Percentiles rank a stretch among this genome's conserved stretches.
Conservation (phyloP, 129 eudicot species). For the Flaveria brownii region DNA sequence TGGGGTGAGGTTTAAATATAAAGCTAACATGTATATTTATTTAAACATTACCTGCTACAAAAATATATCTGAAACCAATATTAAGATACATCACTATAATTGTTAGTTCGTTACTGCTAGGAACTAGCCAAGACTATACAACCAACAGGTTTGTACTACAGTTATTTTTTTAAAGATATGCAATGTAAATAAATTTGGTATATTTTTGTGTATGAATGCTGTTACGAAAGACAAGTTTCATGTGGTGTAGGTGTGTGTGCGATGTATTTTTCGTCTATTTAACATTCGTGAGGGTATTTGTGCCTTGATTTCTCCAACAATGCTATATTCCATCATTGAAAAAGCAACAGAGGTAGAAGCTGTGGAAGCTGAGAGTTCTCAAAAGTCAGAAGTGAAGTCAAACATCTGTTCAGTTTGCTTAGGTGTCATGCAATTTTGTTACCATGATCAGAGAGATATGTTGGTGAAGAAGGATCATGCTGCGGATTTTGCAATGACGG, state of each 20-base stretch:
- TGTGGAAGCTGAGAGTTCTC: conserved; percentile 27
- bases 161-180: too few species aligned
- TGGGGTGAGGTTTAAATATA: background rate
- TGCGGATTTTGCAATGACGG: conserved; percentile 51
- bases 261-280: conserved; percentile 72
- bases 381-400: conserved; percentile 28
- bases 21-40: background rate
- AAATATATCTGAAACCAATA: background rate
- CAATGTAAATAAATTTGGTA: background rate
- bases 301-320: conserved; percentile 41
- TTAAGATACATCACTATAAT: background rate
- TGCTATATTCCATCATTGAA: conserved; percentile 34
- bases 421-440: conserved; percentile 76
- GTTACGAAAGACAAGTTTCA: conserved; percentile 12
- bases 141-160: background rate
- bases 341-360: conserved; percentile 36
- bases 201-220: background rate
- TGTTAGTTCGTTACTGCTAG: background rate
- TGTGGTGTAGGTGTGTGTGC: conserved; percentile 60
- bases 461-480: conserved; percentile 53
- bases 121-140: background rate
- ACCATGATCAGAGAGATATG: conserved; percentile 39
- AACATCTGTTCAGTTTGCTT: conserved; percentile 63
- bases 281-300: conserved; percentile 43
- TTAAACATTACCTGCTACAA: background rate